Percentiles rank a stretch among this genome's conserved stretches.
phyloP scores from a whole-genome alignment of 306 rosid genomes.

The Ammopiptanthus mongolicus region DNA sequence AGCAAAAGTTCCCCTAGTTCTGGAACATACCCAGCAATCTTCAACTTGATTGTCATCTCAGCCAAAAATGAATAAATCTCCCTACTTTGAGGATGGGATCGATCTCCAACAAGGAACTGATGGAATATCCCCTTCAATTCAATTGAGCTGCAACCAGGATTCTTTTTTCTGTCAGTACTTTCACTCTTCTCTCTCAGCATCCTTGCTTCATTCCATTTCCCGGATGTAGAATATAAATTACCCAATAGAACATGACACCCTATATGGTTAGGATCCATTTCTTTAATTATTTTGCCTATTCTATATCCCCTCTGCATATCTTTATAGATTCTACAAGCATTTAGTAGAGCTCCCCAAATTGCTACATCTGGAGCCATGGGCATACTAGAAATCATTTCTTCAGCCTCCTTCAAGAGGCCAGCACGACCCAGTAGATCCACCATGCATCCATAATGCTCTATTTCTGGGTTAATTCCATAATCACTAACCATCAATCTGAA shows the following conservation, averaged over 20 bases:
- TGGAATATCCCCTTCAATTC: constrained; percentile 43
- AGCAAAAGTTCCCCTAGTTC: constrained; percentile 38
- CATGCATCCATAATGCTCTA: constrained; percentile 71
- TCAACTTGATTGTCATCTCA: constrained; percentile 42
- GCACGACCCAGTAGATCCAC: constrained; percentile 64
- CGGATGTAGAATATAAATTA: constrained; percentile 57
- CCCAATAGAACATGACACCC: constrained; percentile 56
- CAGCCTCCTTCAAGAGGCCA: constrained; percentile 59
- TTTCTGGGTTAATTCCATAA: constrained; percentile 47
- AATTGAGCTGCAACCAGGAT: constrained; percentile 50
- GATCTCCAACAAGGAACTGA: constrained; percentile 49
- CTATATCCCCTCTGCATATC: constrained; percentile 50
- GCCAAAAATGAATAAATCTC: constrained; percentile 41
- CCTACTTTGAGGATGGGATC: constrained; percentile 39
- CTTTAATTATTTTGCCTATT: constrained; percentile 48
- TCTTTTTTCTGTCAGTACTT: constrained; percentile 24
- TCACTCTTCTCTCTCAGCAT: constrained; percentile 32
- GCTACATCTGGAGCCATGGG: constrained; percentile 55
- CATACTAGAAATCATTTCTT: constrained; percentile 51
- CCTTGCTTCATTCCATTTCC: constrained; percentile 64
- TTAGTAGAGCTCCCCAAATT: constrained; percentile 62
- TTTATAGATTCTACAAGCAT: constrained; percentile 66
- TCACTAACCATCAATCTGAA: constrained; percentile 46
- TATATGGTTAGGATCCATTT: constrained; percentile 46
- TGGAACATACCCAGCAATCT: constrained; percentile 46